phyloP scores from a whole-genome alignment of 352 stramenopile species.

The Phytophthora podocarpi region DNA sequence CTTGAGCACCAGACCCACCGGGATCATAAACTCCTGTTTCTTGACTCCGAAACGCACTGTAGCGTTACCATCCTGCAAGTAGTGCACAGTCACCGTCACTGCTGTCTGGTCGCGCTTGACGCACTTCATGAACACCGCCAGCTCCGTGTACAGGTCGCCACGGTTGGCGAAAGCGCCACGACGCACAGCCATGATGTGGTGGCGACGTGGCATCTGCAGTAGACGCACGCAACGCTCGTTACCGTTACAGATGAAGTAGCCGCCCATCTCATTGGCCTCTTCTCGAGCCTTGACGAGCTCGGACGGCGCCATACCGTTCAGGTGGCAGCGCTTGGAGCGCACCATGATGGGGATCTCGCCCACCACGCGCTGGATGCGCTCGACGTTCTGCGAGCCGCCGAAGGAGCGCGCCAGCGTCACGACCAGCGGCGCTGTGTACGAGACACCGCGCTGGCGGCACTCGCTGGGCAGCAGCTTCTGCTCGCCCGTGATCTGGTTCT shows the following conservation, averaged over 20 bases:
- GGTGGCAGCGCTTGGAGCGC: constrained; percentile 95
- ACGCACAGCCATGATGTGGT: constrained; percentile 94
- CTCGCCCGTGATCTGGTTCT: constrained; percentile 86
- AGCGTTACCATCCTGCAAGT: constrained; percentile 96
- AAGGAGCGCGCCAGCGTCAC: constrained; percentile 91
- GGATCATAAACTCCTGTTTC: constrained; percentile 99
- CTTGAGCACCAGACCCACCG: constrained; percentile 96
- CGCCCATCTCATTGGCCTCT: constrained; percentile 98
- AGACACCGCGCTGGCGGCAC: constrained; percentile 96
- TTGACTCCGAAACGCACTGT: constrained; percentile 96
- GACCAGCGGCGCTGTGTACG: constrained; percentile 95
- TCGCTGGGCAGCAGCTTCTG: constrained; percentile 92
- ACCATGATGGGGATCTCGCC: constrained; percentile 99
- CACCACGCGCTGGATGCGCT: constrained; percentile 88
- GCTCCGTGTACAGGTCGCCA: constrained; percentile 95
- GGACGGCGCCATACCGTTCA: constrained; percentile 83
- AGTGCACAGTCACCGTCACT: constrained; percentile 98
- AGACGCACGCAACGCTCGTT: constrained; percentile 98
- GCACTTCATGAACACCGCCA: constrained; percentile 98
- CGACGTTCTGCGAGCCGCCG: constrained; percentile 77
- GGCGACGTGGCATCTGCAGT: constrained; percentile 93
- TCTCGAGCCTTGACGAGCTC: constrained; percentile 91
- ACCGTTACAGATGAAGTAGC: constrained; percentile 99
- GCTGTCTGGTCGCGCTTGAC: constrained; percentile 95
- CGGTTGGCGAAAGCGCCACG: constrained; percentile 98